phyloP scores from a whole-genome alignment of 1,284 basidiomycete species.

The Gomphus bonarii region DNA sequence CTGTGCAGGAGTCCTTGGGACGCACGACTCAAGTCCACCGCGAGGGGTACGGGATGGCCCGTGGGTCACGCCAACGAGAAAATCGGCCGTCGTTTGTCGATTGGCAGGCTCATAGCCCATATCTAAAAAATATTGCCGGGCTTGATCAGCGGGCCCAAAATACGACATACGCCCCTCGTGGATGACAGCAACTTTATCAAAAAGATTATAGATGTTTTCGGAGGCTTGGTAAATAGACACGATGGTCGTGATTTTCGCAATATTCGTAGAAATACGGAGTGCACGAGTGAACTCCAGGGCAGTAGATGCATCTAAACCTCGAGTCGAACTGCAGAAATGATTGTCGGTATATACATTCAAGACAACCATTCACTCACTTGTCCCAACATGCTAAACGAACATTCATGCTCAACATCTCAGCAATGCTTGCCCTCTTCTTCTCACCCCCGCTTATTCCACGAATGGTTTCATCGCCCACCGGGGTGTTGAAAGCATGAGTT shows the following conservation, averaged over 20 bases:
- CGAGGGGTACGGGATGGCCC: slow-evolving; percentile 44
- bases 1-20: slow-evolving; percentile 53
- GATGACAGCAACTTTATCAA: slow-evolving; percentile 68
- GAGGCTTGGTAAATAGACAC: slow-evolving; percentile 80
- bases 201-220: slow-evolving; percentile 57
- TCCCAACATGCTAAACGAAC: slow-evolving; percentile 62
- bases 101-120: slow-evolving; percentile 68
- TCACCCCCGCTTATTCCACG: slow-evolving; percentile 78
- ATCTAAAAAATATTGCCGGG: slow-evolving; percentile 68
- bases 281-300: slow-evolving; percentile 72
- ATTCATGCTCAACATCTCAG: slow-evolving; percentile 54
- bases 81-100: slow-evolving; percentile 71
- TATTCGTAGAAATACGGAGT: slow-evolving; percentile 69
- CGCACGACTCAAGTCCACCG: slow-evolving; percentile 32
- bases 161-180: slow-evolving; percentile 79
- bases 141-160: slow-evolving; percentile 64
- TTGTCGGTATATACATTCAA: neutral
- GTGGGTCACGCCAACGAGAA: slow-evolving; percentile 53
- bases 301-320: slow-evolving; percentile 81
- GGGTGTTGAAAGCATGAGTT: slow-evolving; percentile 45
- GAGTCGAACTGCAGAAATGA: slow-evolving; percentile 42
- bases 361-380: slow-evolving; percentile 34
- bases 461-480: slow-evolving; percentile 69
- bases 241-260: slow-evolving; percentile 68
- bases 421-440: slow-evolving; percentile 71